Evolutionary conservation across 83 land plant genomes (phyloP).

Genomic region (Diphasiastrum complanatum): DNA sequence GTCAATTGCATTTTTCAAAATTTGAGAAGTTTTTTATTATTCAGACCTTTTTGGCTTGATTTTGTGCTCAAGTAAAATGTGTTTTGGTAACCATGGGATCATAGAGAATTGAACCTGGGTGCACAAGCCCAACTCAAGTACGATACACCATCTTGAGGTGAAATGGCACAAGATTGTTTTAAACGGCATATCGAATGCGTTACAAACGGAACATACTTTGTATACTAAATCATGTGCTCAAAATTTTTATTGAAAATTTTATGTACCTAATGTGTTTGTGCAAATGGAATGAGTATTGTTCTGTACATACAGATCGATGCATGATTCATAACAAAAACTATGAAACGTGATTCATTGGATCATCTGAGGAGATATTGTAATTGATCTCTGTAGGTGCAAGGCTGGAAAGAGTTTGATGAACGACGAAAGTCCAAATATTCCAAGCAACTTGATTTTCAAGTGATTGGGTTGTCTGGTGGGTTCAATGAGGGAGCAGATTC

Average conservation of each 20-base stretch:
- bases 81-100: too few species aligned
- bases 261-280: too few species aligned
- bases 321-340: not conserved
- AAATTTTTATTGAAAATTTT: too few species aligned
- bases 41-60: not conserved
- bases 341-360: not conserved
- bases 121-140: too few species aligned
- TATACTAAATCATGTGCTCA: too few species aligned
- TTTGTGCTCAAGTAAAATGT: too few species aligned
- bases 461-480: conserved; percentile 27
- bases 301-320: not conserved
- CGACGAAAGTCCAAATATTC: conserved; percentile 27
- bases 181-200: too few species aligned
- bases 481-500: conserved; percentile 36
- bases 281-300: too few species aligned
- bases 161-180: too few species aligned
- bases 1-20: conserved; percentile 2
- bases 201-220: too few species aligned
- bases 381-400: conserved; percentile 22
- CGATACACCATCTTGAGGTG: too few species aligned
- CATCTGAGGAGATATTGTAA: conserved; percentile 1
- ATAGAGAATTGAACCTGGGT: too few species aligned
- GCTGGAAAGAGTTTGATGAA: conserved; percentile 28
- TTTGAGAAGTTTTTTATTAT: not conserved
- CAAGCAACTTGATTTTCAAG: conserved; percentile 30